phyloP scores from a whole-genome alignment of 371 early-diverging fungal species.

The Zychaea mexicana region DNA sequence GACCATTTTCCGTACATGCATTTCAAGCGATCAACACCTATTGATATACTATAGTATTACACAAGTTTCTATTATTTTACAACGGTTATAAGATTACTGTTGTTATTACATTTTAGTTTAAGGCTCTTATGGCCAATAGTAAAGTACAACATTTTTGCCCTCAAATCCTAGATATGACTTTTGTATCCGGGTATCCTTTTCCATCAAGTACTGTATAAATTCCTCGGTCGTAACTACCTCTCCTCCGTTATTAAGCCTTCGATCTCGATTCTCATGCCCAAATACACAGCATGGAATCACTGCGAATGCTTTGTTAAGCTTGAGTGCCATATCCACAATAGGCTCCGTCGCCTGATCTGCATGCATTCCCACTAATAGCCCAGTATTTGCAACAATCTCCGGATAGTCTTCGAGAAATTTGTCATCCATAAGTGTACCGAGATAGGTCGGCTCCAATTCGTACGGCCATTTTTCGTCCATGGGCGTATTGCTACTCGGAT shows the following conservation, averaged over 20 bases:
- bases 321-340: conserved; percentile 55
- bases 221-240: conserved; percentile 54
- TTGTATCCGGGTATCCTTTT: conserved; percentile 44
- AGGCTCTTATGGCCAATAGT: conserved; percentile 17
- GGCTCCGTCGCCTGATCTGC: conserved; percentile 65
- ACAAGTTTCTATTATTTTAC: neutral
- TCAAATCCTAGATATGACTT: conserved; percentile 58
- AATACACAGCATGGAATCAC: conserved; percentile 68
- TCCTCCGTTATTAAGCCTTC: conserved; percentile 36
- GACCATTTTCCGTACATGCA: neutral
- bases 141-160: conserved; percentile 59
- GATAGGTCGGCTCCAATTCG: conserved; percentile 31
- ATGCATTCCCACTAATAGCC: conserved; percentile 57
- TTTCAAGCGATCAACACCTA: too few species aligned
- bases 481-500: conserved; percentile 18
- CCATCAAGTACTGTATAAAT: conserved; percentile 52
- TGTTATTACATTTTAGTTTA: neutral
- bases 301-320: conserved; percentile 53
- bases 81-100: too few species aligned
- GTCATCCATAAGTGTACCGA: conserved; percentile 45
- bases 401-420: conserved; percentile 35
- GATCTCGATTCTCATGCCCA: conserved; percentile 48
- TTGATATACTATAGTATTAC: neutral
- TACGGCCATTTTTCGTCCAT: conserved; percentile 31
- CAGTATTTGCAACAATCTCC: conserved; percentile 25